phyloP scores from a whole-genome alignment of 2,329 filamentous ascomycete genomes.

The Furcasterigmium sp. region DNA sequence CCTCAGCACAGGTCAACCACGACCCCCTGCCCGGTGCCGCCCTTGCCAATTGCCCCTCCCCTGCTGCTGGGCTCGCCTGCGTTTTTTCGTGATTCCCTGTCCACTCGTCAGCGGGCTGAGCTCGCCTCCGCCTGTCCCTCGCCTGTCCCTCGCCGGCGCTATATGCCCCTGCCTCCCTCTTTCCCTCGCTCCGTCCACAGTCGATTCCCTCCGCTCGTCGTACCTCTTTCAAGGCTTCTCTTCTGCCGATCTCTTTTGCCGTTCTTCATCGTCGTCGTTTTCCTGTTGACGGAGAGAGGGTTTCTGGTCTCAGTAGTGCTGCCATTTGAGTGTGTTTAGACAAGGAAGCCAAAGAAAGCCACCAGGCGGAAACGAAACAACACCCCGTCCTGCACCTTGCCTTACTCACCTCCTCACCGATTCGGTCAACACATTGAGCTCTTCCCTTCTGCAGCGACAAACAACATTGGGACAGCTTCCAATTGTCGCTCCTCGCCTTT shows the following conservation, averaged over 20 bases:
- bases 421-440: background rate
- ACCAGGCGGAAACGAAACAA: background rate
- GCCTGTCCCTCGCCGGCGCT: background rate
- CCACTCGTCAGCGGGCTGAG: no score
- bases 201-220: background rate
- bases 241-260: constrained; percentile 3
- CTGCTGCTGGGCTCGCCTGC: no score
- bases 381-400: background rate
- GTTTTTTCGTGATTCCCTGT: no score
- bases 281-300: background rate
- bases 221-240: constrained; percentile 1
- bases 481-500: background rate
- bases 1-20: no score
- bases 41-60: background rate
- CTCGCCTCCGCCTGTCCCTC: no score
- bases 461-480: background rate
- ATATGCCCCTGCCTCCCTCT: constrained; percentile 1
- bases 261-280: constrained; percentile 1
- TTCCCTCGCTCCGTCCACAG: background rate
- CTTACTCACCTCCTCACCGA: background rate
- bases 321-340: background rate
- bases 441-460: background rate
- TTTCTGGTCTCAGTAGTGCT: background rate
- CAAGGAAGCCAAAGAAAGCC: background rate
- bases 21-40: no score